Evolutionary conservation across 78 protist species (phyloP), one percentile per base, ranked within the genome.

Genomic region (slime mould (Dictyostelium discoideum)): DNA sequence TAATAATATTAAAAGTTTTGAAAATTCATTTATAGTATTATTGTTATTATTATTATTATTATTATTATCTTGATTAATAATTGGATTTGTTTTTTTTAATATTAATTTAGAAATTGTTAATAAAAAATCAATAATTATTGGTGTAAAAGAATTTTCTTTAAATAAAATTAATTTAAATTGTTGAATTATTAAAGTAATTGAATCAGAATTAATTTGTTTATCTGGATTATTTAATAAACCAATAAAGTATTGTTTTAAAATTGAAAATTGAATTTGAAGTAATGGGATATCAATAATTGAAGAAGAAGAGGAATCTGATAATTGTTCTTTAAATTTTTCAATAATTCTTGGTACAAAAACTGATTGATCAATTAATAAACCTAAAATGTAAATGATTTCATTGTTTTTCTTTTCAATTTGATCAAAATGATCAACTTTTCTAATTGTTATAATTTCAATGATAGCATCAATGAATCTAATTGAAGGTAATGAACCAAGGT

Each of bases 391-490:
- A 13, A 48, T 48, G 10, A 80, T 80, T 26, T 80, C 85, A 24
- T 26, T 80, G 0, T 16, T 48, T 48, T 80, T 80, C 50, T 80
- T 80, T 22, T 40, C 50, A 24, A 80, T 80, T 80, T 5, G 42
- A 24, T 80, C 72, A 48, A 13, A 46, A 44, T 80, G 82, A 72
- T 82, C 94, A 32, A 20, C 74, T 29, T 73, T 72, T 37, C 50
- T 60, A 3, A 82, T 88, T 3, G 57, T 37, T 0, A 90, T 24
- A 9, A 90, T 82, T 72, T 90, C 76, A 7, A 82, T 42, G 14
- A 90, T 90, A 1, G 94, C 94, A 69, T 90, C 94, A 10, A 90
- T 72, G 84, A 44, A 90, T 26, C 74, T 60, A 16, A 54, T 65
- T 13, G 73, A n/a, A 13, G 83, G 20, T 9, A 39, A 39, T 44